Base-by-base conservation (phyloP, 1,284 basidiomycete genomes). In the Sutorius eximius region DNA sequence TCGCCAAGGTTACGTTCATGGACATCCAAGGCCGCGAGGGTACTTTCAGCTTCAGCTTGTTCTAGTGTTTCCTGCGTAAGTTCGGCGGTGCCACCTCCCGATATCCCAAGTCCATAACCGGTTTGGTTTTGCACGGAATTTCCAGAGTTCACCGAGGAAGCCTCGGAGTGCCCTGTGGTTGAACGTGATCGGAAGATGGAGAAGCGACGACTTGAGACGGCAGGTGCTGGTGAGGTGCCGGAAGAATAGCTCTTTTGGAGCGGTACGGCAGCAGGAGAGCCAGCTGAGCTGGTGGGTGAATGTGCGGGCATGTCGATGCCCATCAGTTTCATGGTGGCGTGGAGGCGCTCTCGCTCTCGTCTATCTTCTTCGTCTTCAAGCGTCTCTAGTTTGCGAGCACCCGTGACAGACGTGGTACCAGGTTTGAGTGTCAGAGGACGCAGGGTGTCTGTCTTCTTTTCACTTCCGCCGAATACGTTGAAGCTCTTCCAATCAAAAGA, bases 271-370 rank as follows among this genome's bases (percentile, higher is more conserved):
- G 59, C 54, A 18, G 65, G 63, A 40, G 65, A 66, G 29, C 59
- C 49, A 4, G 59, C 11, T 30, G 64, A 57, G 18, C 54, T 64
- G n/a, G 51, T 34, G 5, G 75, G 71, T 16, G 75, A 71, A 44
- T 74, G 58, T 18, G 60, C 63, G 33, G 75, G 68, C 43, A 86
- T 83, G 65, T 92, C 85, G 54, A 95, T 90, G 10, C 93, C 93
- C 91, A 95, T 93, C 32, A 95, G 76, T 71, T 93, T 93, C 87
- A 95, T 89, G 12, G 90, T 90, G 12, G 93, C 92, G 63, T 90
- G 80, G 55, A 95, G 75, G 15, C 91, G 82, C 70, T 94, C 91
- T 54, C 93, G 79, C 71, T 95, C 93, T 56, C 80, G 80, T 45
- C 83, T 79, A 64, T 96, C 93, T 55, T 95, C 91, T 49, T 95